Evolutionary conservation across 345 rosid species (phyloP).

Genomic region (Euphorbia lathyris): DNA sequence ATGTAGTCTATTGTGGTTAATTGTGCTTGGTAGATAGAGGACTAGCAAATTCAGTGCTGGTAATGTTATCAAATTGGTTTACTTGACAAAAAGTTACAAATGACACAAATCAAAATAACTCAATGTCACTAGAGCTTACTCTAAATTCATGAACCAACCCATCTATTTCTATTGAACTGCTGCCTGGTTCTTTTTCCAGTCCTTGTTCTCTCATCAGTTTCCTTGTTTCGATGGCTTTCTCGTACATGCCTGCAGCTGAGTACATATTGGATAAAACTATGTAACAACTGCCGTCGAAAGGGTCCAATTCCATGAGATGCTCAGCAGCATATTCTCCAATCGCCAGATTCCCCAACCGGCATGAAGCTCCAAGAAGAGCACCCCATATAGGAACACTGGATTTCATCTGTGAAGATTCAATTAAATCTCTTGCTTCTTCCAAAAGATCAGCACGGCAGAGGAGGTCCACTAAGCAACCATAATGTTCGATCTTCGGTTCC

Average conservation of each 20-base stretch:
- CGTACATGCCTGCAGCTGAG: constrained; percentile 13
- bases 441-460: constrained; percentile 9
- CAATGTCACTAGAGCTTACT: constrained; percentile 2
- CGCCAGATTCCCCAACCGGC: neutral
- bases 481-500: constrained; percentile 29
- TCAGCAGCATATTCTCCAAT: constrained; percentile 18
- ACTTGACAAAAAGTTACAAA: too few relatives aligned
- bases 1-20: neutral
- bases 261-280: constrained; percentile 12
- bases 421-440: constrained; percentile 12
- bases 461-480: constrained; percentile 10
- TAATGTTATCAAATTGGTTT: neutral
- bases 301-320: constrained; percentile 10
- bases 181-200: constrained; percentile 10
- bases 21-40: too few relatives aligned
- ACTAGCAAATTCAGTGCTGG: neutral
- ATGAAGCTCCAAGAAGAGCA: constrained; percentile 21
- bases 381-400: constrained; percentile 21
- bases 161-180: constrained; percentile 14
- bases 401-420: constrained; percentile 3
- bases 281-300: constrained; percentile 12
- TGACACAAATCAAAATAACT: neutral
- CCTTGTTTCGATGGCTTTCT: constrained; percentile 4
- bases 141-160: constrained; percentile 10
- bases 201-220: constrained; percentile 8